These are phyloP conservation scores for Leishmania martiniquensis DNA, from an alignment of 208 protist genomes.

Conservation along the genomic window DNA sequence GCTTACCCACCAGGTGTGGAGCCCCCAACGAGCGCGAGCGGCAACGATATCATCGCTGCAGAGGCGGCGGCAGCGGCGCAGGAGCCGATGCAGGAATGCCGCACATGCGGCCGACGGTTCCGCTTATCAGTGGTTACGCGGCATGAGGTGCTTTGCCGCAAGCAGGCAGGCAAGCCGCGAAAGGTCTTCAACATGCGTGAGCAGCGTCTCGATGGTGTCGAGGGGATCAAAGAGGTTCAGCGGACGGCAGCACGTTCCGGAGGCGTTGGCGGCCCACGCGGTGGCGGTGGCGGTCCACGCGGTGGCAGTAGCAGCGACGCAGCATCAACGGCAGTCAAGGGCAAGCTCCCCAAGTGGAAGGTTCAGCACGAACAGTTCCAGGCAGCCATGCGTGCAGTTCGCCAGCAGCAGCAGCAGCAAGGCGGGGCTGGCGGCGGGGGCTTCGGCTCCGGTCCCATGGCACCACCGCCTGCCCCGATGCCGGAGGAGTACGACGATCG, in stretches of 20 bases:
- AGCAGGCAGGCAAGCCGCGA: conserved; percentile 55
- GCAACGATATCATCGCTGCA: conserved; percentile 38
- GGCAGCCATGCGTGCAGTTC: conserved; percentile 83
- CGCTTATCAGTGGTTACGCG: conserved; percentile 57
- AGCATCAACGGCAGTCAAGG: conserved; percentile 25
- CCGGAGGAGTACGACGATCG: conserved; percentile 72
- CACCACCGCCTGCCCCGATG: conserved; percentile 40
- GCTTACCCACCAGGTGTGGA: conserved; percentile 43
- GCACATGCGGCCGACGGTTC: conserved; percentile 74
- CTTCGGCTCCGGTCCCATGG: conserved; percentile 22
- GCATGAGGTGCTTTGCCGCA: conserved; percentile 71
- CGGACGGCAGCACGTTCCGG: conserved; percentile 4
- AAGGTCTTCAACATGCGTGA: conserved; percentile 77
- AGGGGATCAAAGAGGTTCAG: conserved; percentile 68
- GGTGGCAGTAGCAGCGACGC: conserved; percentile 9
- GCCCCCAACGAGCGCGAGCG: conserved; percentile 13
- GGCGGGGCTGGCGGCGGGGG: conserved; percentile 18
- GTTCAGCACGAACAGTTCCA: conserved; percentile 91
- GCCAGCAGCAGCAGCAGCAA: conserved; percentile 40
- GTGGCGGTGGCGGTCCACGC: conserved; percentile 10
- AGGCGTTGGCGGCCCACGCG: not conserved
- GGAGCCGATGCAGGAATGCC: conserved; percentile 66
- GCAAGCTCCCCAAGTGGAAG: conserved; percentile 90
- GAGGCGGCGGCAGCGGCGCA: conserved; percentile 41
- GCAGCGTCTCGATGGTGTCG: conserved; percentile 72